Percentiles rank a stretch among this genome's conserved stretches.
These are phyloP conservation scores for Penicillium soppii DNA, from an alignment of 495 filamentous ascomycete genomes.

Conservation along the genomic window DNA sequence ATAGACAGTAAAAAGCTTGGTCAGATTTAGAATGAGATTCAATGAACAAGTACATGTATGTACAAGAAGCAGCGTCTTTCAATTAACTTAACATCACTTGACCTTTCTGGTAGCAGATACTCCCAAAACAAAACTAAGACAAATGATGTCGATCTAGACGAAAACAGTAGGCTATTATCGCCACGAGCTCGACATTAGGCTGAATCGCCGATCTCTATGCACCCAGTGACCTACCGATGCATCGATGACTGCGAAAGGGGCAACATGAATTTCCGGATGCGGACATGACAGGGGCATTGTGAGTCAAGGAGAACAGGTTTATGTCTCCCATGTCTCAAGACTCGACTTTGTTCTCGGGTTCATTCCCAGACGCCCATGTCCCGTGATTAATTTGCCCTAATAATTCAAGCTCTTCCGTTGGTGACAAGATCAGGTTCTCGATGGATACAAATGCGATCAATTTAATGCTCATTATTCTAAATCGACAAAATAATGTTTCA, in stretches of 20 bases:
- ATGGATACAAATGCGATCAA: neutral
- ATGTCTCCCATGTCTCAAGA: neutral
- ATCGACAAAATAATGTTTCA: too few species aligned
- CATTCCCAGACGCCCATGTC: neutral
- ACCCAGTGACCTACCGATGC: neutral
- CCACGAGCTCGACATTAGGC: neutral
- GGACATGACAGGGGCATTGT: neutral
- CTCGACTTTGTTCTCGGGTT: neutral
- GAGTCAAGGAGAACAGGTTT: neutral
- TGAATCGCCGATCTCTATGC: too few species aligned
- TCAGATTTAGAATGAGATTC: neutral
- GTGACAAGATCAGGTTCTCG: too few species aligned
- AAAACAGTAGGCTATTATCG: constrained; percentile 11
- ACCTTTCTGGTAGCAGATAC: neutral
- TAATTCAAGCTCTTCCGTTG: neutral
- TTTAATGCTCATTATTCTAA: neutral
- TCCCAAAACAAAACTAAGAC: neutral
- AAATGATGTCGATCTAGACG: constrained; percentile 8
- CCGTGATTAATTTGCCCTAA: neutral
- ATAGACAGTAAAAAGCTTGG: neutral
- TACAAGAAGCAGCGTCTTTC: neutral
- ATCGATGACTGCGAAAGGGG: neutral
- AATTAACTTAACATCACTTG: neutral
- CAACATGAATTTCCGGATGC: constrained; percentile 7
- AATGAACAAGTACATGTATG: neutral